These are phyloP conservation scores for Ogataea salicorniae DNA, from an alignment of 805 yeast genomes.

Conservation along the genomic window DNA sequence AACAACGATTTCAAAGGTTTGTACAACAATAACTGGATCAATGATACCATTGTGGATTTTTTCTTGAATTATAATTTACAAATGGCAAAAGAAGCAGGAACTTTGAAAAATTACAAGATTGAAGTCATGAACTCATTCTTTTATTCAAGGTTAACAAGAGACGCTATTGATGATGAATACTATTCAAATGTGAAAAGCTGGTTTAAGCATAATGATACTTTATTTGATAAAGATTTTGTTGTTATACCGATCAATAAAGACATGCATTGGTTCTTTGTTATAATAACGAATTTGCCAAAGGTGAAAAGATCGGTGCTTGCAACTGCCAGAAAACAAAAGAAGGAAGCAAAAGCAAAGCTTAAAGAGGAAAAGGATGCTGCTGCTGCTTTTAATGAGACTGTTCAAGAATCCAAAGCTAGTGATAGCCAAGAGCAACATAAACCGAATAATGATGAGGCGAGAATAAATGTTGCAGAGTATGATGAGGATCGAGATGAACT, in stretches of 20 bases:
- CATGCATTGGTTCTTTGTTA: conserved; percentile 84
- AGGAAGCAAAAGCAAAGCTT: not conserved
- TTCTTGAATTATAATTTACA: conserved; percentile 53
- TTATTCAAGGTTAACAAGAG: conserved; percentile 54
- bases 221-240: conserved; percentile 52
- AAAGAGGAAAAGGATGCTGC: conserved; percentile 2
- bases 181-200: conserved; percentile 70
- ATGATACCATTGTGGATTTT: conserved; percentile 84
- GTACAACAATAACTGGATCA: conserved; percentile 79
- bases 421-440: too few relatives aligned
- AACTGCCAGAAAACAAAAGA: not conserved
- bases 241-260: conserved; percentile 79
- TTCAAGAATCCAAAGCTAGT: not conserved
- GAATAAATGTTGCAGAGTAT: too few relatives aligned
- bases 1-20: conserved; percentile 75
- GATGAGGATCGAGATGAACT: too few relatives aligned
- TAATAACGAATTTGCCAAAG: conserved; percentile 51
- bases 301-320: conserved; percentile 10
- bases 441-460: too few relatives aligned
- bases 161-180: conserved; percentile 26
- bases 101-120: conserved; percentile 35
- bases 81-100: conserved; percentile 30
- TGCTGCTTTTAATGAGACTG: not conserved
- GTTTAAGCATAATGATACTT: conserved; percentile 61
- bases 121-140: conserved; percentile 76